A percentile compares a stretch with the other conserved stretches of the same genome.
Conservation (phyloP, 306 rosid genomes). For the Quillaja saponaria region DNA sequence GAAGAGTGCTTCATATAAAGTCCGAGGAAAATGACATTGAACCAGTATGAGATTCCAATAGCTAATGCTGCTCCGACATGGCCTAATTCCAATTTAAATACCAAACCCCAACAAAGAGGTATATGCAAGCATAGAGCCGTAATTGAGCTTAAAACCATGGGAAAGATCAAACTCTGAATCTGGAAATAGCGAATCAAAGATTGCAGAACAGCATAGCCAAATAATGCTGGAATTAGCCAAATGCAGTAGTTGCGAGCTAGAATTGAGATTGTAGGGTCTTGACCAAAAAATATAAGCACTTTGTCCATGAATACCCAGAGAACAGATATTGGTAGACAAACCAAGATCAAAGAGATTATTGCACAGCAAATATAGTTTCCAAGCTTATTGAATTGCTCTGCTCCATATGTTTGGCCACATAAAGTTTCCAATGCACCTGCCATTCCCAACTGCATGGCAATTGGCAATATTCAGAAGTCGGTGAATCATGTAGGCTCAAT, state of each 20-base stretch:
- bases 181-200: constrained; percentile 53
- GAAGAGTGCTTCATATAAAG: constrained; percentile 41
- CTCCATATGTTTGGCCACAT: constrained; percentile 67
- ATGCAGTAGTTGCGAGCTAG: constrained; percentile 51
- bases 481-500: not conserved
- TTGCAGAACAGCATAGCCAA: constrained; percentile 51
- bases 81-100: constrained; percentile 43
- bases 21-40: constrained; percentile 40
- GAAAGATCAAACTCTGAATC: constrained; percentile 51
- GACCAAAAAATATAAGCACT: constrained; percentile 43
- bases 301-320: constrained; percentile 56
- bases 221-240: constrained; percentile 54
- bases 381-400: constrained; percentile 46
- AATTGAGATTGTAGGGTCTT: constrained; percentile 46
- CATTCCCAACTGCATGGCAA: constrained; percentile 52
- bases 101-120: constrained; percentile 49
- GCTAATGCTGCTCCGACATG: constrained; percentile 57
- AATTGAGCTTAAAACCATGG: constrained; percentile 46
- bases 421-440: constrained; percentile 71
- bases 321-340: constrained; percentile 49
- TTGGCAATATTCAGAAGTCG: constrained; percentile 14
- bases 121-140: constrained; percentile 45
- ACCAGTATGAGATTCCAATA: constrained; percentile 52
- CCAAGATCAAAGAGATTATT: constrained; percentile 43
- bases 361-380: constrained; percentile 52